A percentile compares a stretch with the other conserved stretches of the same genome.
Conservation (phyloP, 495 filamentous ascomycete species). For the Podospora didyma region DNA sequence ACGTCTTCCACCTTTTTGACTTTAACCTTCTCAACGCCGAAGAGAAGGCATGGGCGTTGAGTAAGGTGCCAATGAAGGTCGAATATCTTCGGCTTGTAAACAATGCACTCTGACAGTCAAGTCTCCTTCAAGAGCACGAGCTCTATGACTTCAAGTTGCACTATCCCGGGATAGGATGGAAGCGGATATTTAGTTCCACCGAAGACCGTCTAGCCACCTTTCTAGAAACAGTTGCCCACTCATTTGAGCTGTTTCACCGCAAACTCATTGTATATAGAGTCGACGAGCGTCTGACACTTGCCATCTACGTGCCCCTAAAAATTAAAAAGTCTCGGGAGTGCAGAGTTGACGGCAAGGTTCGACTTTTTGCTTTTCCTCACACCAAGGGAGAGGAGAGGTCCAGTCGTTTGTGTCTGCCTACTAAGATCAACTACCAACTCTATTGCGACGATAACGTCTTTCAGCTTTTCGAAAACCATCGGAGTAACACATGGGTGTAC, state of each 20-base stretch:
- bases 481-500: conserved; percentile 43
- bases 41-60: conserved; percentile 40
- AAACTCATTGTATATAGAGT: conserved; percentile 44
- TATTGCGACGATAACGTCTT: conserved; percentile 40
- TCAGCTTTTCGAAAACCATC: conserved; percentile 40
- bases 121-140: conserved; percentile 30
- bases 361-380: conserved; percentile 47
- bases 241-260: conserved; percentile 40
- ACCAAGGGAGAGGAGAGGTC: conserved; percentile 35
- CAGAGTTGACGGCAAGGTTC: conserved; percentile 37
- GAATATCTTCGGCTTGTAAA: conserved; percentile 23
- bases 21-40: conserved; percentile 36
- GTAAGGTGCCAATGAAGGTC: conserved; percentile 29
- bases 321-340: conserved; percentile 33
- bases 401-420: conserved; percentile 35
- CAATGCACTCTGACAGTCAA: conserved; percentile 41
- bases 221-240: conserved; percentile 26
- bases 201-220: conserved; percentile 38
- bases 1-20: conserved; percentile 41
- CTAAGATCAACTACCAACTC: conserved; percentile 42
- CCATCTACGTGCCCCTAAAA: conserved; percentile 46
- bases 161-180: conserved; percentile 39
- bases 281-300: conserved; percentile 45
- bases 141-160: conserved; percentile 33
- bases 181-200: conserved; percentile 37